Percentiles rank a stretch among this genome's conserved stretches.
Evolutionary conservation across 2,329 filamentous ascomycete genomes (phyloP).

Genomic region (Colletotrichum sp.): DNA sequence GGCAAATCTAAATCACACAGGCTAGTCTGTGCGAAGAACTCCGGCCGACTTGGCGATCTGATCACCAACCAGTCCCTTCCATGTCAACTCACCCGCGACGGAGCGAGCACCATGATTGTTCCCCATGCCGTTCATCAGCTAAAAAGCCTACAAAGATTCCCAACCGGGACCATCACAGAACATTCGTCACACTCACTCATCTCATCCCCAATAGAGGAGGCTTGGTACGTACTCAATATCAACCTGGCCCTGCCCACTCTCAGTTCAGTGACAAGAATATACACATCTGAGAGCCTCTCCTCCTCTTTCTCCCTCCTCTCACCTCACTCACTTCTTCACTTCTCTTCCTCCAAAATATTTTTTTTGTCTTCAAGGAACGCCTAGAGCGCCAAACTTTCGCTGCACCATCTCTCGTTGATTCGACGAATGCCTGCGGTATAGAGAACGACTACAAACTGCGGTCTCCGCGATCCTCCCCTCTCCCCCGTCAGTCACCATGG

Average conservation of each 20-base stretch:
- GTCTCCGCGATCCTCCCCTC: conserved; percentile 11
- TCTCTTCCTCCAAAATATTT: not conserved
- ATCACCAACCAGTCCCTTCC: conserved; percentile 21
- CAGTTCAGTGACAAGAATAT: conserved; percentile 5
- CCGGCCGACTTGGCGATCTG: conserved; percentile 24
- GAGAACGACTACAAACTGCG: conserved; percentile 9
- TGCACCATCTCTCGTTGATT: conserved; percentile 11
- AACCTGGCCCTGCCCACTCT: conserved; percentile 13
- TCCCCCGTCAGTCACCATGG: conserved; percentile 17
- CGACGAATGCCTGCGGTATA: conserved; percentile 17
- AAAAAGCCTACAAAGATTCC: conserved; percentile 16
- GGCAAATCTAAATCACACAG: conserved; percentile 21
- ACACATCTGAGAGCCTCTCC: conserved; percentile 12
- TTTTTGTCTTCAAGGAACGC: conserved; percentile 5
- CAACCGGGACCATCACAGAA: not conserved
- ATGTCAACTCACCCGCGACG: conserved; percentile 16
- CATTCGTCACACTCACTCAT: conserved; percentile 22
- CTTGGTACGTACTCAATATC: conserved; percentile 21
- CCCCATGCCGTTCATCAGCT: conserved; percentile 12
- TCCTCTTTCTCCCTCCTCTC: conserved; percentile 14
- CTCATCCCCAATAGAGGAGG: conserved; percentile 15
- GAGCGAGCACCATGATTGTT: conserved; percentile 12
- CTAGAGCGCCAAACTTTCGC: conserved; percentile 19
- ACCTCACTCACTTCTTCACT: not conserved
- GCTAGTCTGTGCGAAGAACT: conserved; percentile 23